Conservation (phyloP, 176 grass and related monocot genomes). For the Ensete glaucum region DNA sequence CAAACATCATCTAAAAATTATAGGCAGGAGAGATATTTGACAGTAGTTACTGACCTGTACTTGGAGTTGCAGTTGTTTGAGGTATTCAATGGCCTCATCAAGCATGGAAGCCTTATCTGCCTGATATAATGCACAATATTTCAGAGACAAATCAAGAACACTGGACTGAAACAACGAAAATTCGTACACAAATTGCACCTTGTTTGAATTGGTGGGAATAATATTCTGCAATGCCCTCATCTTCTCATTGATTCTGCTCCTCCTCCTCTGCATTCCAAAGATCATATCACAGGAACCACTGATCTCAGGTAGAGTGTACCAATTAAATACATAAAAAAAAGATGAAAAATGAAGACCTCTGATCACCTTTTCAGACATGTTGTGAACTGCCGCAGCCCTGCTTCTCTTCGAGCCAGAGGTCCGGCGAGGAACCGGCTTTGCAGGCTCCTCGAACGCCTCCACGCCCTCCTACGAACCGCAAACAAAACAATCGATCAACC, state of each 20-base stretch:
- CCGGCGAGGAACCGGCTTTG: slow-evolving; percentile 18
- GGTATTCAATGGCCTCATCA: slow-evolving; percentile 92
- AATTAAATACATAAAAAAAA: background rate
- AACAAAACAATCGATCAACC: background rate
- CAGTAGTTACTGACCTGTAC: slow-evolving; percentile 55
- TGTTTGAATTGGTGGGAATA: slow-evolving; percentile 92
- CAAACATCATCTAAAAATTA: background rate
- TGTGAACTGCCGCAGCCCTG: slow-evolving; percentile 90
- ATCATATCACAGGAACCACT: background rate
- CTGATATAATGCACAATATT: slow-evolving; percentile 19
- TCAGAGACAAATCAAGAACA: too few species aligned
- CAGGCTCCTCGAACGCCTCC: slow-evolving; percentile 51
- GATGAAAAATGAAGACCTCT: background rate
- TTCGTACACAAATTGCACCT: slow-evolving; percentile 30
- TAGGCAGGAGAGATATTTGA: background rate
- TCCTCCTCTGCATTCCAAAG: slow-evolving; percentile 48
- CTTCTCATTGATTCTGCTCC: slow-evolving; percentile 97
- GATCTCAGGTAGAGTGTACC: background rate
- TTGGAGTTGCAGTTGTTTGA: slow-evolving; percentile 93
- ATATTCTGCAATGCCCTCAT: slow-evolving; percentile 93
- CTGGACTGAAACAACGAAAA: background rate
- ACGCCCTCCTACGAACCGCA: slow-evolving; percentile 41
- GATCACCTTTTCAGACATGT: slow-evolving; percentile 95
- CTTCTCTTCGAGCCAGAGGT: slow-evolving; percentile 73
- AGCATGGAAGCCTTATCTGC: slow-evolving; percentile 98